Base-by-base conservation (phyloP, 306 rosid genomes). In the Biancaea sappan region DNA sequence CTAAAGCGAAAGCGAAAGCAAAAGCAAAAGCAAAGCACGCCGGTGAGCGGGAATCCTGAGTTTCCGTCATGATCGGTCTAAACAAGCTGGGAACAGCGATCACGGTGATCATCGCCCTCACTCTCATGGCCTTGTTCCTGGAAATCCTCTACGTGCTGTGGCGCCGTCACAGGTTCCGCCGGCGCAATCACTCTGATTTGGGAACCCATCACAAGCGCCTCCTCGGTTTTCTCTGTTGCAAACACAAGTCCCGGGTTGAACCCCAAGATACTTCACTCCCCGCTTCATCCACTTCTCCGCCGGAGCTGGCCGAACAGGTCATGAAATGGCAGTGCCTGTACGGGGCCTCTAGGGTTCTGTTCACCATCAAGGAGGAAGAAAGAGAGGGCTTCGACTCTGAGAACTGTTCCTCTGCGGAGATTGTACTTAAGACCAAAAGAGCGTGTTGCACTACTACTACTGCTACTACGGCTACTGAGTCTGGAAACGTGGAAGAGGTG, bases 301-400 rank as follows among this genome's bases (percentile, higher is more conserved):
- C 73, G 11, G 86, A 85, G 62, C 74, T 78, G 0, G 84, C 82
- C 31, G 74, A 61, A 0, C 81, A 81, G 6, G 79, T 71, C 35
- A 32, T 77, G 53, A 85, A 85, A 69, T 85, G 72, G 66, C 85
- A 66, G 35, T 59, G 70, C 1, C 19, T 70, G 11, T 50, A 79
- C 56, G 88, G 86, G n/a, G 25, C 52, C 1, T 75, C 88, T 1
- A 71, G 86, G 32, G 11, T 79, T 37, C 51, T 85, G 1, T 85
- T 85, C 82, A 81, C 88, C 4, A 85, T 85, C 34, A 81, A 81
- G 65, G 88, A 85, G 46, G 88, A 85, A 62, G 88, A 85, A 13
- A 66, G 82, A 47, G 88, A 85, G 29, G 86, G 73, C 0, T 13
- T 75, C 0, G 88, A 85, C 12, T 75, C 84, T 2, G 88, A 81